These are phyloP conservation scores for Ustilago curta DNA, from an alignment of 1,284 basidiomycete genomes.

Conservation along the genomic window DNA sequence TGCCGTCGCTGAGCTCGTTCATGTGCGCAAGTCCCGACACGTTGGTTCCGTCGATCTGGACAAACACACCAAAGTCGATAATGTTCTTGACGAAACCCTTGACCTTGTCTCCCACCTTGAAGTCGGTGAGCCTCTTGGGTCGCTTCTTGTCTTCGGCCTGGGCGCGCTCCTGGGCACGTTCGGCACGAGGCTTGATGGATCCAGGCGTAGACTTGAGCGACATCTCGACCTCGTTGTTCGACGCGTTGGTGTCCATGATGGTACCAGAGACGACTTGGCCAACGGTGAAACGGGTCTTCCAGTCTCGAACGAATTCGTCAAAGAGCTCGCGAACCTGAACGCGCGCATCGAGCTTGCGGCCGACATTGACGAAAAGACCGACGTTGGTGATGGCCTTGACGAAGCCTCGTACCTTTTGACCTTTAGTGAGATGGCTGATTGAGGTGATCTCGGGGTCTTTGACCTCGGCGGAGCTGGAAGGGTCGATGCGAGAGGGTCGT, in stretches of 20 bases:
- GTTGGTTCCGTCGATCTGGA: conserved; percentile 84
- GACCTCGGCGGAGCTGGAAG: conserved; percentile 17
- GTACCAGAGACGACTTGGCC: conserved; percentile 89
- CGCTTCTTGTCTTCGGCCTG: conserved; percentile 25
- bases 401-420: conserved; percentile 81
- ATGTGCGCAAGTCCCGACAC: conserved; percentile 94
- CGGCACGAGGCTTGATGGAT: conserved; percentile 71
- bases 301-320: conserved; percentile 87
- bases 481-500: conserved; percentile 35
- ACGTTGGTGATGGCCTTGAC: conserved; percentile 84
- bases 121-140: conserved; percentile 47
- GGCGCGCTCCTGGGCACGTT: conserved; percentile 20
- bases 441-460: conserved; percentile 71
- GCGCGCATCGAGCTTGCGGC: conserved; percentile 84
- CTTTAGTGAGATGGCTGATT: conserved; percentile 75
- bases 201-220: conserved; percentile 75
- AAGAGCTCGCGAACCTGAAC: conserved; percentile 90
- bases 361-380: conserved; percentile 90
- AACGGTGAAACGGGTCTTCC: conserved; percentile 83
- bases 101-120: conserved; percentile 69
- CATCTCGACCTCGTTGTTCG: conserved; percentile 85
- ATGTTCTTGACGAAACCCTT: conserved; percentile 71
- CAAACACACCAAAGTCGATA: conserved; percentile 90
- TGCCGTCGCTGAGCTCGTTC: conserved; percentile 55
- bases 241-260: conserved; percentile 78